A percentile compares a stretch with the other conserved stretches of the same genome.
These are phyloP conservation scores for Raphanus sativus DNA, from an alignment of 345 rosid genomes.

Conservation along the genomic window DNA sequence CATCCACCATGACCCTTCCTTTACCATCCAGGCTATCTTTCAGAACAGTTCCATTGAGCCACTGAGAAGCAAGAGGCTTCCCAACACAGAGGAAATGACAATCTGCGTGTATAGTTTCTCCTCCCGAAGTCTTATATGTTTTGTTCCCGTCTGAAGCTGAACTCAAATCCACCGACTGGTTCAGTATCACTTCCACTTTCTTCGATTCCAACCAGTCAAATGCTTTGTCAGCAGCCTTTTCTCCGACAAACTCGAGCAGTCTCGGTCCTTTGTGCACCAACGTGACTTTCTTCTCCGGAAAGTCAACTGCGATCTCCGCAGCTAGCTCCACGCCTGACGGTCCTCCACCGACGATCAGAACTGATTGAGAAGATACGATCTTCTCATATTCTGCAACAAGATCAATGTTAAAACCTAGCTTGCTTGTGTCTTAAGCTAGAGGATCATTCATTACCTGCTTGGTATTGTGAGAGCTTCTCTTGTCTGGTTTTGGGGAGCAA, in stretches of 20 bases:
- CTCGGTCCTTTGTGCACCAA: slow-evolving; percentile 78
- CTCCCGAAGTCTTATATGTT: slow-evolving; percentile 53
- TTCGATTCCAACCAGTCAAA: slow-evolving; percentile 67
- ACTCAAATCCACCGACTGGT: slow-evolving; percentile 63
- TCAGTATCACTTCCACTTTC: slow-evolving; percentile 70
- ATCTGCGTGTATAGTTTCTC: slow-evolving; percentile 70
- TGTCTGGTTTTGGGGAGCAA: slow-evolving; percentile 50
- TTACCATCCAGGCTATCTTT: slow-evolving; percentile 53
- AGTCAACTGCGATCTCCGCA: slow-evolving; percentile 80
- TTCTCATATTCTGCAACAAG: slow-evolving; percentile 59
- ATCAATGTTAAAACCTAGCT: neutral
- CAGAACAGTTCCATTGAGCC: slow-evolving; percentile 64
- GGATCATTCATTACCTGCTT: slow-evolving; percentile 45
- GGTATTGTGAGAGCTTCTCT: slow-evolving; percentile 56
- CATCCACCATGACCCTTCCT: slow-evolving; percentile 80
- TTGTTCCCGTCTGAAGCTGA: slow-evolving; percentile 45
- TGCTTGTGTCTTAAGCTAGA: neutral
- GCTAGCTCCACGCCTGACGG: slow-evolving; percentile 95
- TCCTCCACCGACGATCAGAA: slow-evolving; percentile 91
- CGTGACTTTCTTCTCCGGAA: slow-evolving; percentile 73
- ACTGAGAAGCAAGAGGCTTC: slow-evolving; percentile 59
- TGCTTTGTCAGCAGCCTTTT: slow-evolving; percentile 66
- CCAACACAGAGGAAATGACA: slow-evolving; percentile 74
- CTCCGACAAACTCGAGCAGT: slow-evolving; percentile 73
- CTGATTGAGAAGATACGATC: slow-evolving; percentile 65